Evolutionary conservation across 192 early-diverging fungal species (phyloP), one percentile per base, ranked within the genome.

Genomic region (Dissophora globulifera): DNA sequence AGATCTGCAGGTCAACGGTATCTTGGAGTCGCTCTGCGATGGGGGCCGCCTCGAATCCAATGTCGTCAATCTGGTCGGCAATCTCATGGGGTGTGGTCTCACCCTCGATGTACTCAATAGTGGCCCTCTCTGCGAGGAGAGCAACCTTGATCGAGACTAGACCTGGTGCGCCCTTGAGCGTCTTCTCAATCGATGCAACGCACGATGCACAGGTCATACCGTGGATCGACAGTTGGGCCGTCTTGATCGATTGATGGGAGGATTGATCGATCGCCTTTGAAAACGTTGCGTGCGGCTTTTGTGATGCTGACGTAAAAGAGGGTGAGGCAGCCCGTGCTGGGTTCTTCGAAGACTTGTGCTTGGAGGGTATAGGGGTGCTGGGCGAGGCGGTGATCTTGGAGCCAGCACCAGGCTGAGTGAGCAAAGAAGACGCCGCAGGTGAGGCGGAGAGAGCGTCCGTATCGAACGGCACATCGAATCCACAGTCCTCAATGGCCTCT

Each of bases 191-290:
- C 3, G 88, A 81, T 30, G 87, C 87, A 0, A 99, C 96, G 81
- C 97, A 99, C 4, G 92, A 91, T 6, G 96, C 88, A 82, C 96
- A 98, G 31, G 97, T 96, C 97, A 99, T 99, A 6, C 97, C 97
- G 23, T 79, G 85, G 22, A 99, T 86, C 60, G 92, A 85, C 12
- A 97, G 67, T 64, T 88, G 82, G 43, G 76, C 79, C 33, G 57
- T 45, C 50, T 55, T 47, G 51, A 42, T 35, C 20, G 67, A 58
- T 55, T 25, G 25, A 50, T 54, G 15, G 38, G 59, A 57, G 19
- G 65, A 58, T 57, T 58, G 65, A 67, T 67, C 40, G 47, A 57
- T 62, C 47, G 67, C 67, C 12, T 46, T 56, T 32, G 67, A 69
- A 43, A 69, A 57, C 2, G 55, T 47, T 30, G 51, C 50, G 25